These are phyloP conservation scores for Reticulascus tulasneorum DNA, from an alignment of 2,329 filamentous ascomycete genomes.

Conservation along the genomic window DNA sequence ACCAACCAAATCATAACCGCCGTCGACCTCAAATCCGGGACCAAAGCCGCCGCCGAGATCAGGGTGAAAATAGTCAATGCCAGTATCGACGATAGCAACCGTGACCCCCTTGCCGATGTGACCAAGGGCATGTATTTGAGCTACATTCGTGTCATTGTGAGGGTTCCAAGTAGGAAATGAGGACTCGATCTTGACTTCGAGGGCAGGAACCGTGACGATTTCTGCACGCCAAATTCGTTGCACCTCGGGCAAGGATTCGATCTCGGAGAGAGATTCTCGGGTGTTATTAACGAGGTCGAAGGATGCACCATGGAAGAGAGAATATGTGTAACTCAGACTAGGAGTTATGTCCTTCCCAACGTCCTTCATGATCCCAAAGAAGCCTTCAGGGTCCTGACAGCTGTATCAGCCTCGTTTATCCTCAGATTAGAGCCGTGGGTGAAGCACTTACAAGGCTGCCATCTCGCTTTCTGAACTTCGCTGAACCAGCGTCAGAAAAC, in stretches of 20 bases:
- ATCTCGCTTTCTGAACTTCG: slow-evolving; percentile 2
- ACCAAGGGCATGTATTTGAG: neutral
- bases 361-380: neutral
- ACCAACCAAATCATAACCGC: slow-evolving; percentile 18
- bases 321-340: neutral
- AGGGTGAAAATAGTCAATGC: slow-evolving; percentile 38
- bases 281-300: slow-evolving; percentile 1
- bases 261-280: neutral
- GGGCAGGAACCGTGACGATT: neutral
- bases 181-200: neutral
- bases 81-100: slow-evolving; percentile 2
- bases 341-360: neutral
- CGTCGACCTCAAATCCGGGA: slow-evolving; percentile 27
- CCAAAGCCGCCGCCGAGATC: slow-evolving; percentile 44
- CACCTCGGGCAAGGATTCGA: neutral
- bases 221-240: neutral
- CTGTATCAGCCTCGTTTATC: no score
- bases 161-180: neutral
- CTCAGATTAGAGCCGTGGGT: neutral
- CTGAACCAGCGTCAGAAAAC: slow-evolving; percentile 1
- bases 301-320: slow-evolving; percentile 2
- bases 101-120: neutral
- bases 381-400: slow-evolving; percentile 3
- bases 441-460: neutral
- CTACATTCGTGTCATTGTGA: slow-evolving; percentile 1